Percentiles rank a stretch among this genome's conserved stretches.
These are phyloP conservation scores for Akanthomyces dipterigenus DNA, from an alignment of 2,329 filamentous ascomycete species.

Conservation along the genomic window DNA sequence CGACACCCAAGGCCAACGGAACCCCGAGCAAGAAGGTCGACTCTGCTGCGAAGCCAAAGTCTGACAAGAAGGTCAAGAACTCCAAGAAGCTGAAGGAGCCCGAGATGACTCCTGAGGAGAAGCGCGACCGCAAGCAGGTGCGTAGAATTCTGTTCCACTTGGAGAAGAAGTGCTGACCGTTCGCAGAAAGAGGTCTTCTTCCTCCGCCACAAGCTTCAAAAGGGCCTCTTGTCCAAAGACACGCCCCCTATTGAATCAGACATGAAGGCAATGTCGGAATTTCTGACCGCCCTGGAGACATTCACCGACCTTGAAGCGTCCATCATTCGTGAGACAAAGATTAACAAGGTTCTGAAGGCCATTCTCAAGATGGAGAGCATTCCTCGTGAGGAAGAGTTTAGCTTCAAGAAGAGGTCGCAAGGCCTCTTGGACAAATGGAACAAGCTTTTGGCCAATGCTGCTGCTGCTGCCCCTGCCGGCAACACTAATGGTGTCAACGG, in stretches of 20 bases:
- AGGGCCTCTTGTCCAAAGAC: constrained; percentile 82
- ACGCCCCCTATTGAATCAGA: constrained; percentile 80
- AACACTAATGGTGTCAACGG: constrained; percentile 44
- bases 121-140: constrained; percentile 53
- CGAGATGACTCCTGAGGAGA: constrained; percentile 52
- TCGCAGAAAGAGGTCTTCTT: constrained; percentile 74
- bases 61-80: constrained; percentile 49
- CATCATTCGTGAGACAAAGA: constrained; percentile 88
- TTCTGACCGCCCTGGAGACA: constrained; percentile 72
- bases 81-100: constrained; percentile 49
- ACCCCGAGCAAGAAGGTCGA: constrained; percentile 52
- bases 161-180: constrained; percentile 25
- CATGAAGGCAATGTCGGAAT: constrained; percentile 72
- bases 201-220: constrained; percentile 88
- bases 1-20: constrained; percentile 65
- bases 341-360: constrained; percentile 95
- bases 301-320: constrained; percentile 75
- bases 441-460: constrained; percentile 62
- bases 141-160: constrained; percentile 16
- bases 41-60: constrained; percentile 48
- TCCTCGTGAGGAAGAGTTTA: constrained; percentile 79
- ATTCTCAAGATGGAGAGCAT: constrained; percentile 84
- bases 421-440: constrained; percentile 84
- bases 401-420: constrained; percentile 80
- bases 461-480: constrained; percentile 28